Evolutionary conservation across 805 yeast species (phyloP).

Genomic region (Clavispora vitiphila): DNA sequence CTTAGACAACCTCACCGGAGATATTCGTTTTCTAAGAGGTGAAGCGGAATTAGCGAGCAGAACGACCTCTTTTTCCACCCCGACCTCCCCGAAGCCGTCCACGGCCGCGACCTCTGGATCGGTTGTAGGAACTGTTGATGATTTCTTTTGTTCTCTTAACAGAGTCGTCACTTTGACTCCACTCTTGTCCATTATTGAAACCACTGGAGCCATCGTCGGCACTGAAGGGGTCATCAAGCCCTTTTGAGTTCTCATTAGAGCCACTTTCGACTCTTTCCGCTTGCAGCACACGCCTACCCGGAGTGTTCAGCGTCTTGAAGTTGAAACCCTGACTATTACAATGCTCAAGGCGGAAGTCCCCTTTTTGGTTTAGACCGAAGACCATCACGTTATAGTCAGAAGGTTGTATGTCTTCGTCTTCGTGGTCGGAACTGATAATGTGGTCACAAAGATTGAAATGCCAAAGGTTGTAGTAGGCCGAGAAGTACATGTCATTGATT

Average conservation of each 20-base stretch:
- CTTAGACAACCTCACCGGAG: too few species aligned
- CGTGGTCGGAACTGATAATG: conserved; percentile 2
- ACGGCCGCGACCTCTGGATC: conserved; percentile 8
- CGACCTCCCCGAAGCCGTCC: conserved; percentile 15
- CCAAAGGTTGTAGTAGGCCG: conserved; percentile 71
- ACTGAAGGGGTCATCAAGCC: not conserved
- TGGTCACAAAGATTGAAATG: conserved; percentile 68
- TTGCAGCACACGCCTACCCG: conserved; percentile 6
- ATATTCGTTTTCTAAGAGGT: too few species aligned
- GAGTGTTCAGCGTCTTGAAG: conserved; percentile 23
- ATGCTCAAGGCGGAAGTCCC: conserved; percentile 46
- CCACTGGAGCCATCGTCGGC: not conserved
- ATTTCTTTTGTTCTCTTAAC: conserved; percentile 1
- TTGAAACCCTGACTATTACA: conserved; percentile 59
- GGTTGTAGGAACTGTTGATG: not conserved
- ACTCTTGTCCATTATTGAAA: not conserved
- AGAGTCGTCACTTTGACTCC: conserved; percentile 1
- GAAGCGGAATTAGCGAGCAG: not conserved
- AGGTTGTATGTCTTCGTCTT: not conserved
- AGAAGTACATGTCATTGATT: conserved; percentile 56
- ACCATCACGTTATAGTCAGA: conserved; percentile 39
- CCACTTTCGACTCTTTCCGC: not conserved
- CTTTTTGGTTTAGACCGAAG: conserved; percentile 37
- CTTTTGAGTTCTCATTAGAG: not conserved
- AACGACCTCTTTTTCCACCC: not conserved